These are phyloP conservation scores for Aureobasidium melanogenum DNA, from an alignment of 2,329 filamentous ascomycete genomes.

Conservation along the genomic window DNA sequence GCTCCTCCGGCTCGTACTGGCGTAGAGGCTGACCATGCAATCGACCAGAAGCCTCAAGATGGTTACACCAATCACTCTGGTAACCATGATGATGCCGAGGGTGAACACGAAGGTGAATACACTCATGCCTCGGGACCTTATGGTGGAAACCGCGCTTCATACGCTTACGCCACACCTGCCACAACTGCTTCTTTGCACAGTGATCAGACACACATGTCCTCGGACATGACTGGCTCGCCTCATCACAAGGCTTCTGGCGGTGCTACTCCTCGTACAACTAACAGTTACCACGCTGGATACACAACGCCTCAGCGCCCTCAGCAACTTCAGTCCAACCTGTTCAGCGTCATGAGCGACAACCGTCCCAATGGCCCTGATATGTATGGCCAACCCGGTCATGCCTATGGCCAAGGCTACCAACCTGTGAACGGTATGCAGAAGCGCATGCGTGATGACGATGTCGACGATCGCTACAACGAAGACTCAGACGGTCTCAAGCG, in stretches of 20 bases:
- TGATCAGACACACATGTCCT: slow-evolving; percentile 67
- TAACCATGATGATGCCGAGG: slow-evolving; percentile 22
- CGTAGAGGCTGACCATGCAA: slow-evolving; percentile 52
- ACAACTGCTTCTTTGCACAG: slow-evolving; percentile 49
- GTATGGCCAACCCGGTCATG: slow-evolving; percentile 46
- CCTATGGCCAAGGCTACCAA: slow-evolving; percentile 49
- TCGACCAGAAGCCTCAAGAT: slow-evolving; percentile 54
- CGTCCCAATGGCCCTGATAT: slow-evolving; percentile 56
- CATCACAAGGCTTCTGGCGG: slow-evolving; percentile 74
- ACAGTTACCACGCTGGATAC: slow-evolving; percentile 63
- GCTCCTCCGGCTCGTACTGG: slow-evolving; percentile 63
- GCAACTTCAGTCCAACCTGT: slow-evolving; percentile 62
- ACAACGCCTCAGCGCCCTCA: slow-evolving; percentile 66
- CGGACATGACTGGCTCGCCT: slow-evolving; percentile 76
- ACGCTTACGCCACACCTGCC: slow-evolving; percentile 51
- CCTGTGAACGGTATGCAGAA: slow-evolving; percentile 33
- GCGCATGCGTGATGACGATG: slow-evolving; percentile 29
- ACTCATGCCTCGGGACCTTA: slow-evolving; percentile 70
- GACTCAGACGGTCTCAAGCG: slow-evolving; percentile 63
- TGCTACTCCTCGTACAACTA: slow-evolving; percentile 74
- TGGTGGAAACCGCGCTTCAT: slow-evolving; percentile 61
- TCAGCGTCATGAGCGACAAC: slow-evolving; percentile 82
- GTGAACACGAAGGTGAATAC: slow-evolving; percentile 59
- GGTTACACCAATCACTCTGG: slow-evolving; percentile 42
- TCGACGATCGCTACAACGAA: slow-evolving; percentile 53